These are phyloP conservation scores for Zygosaccharomyces bailii DNA, from an alignment of 805 yeast species.

Conservation along the genomic window DNA sequence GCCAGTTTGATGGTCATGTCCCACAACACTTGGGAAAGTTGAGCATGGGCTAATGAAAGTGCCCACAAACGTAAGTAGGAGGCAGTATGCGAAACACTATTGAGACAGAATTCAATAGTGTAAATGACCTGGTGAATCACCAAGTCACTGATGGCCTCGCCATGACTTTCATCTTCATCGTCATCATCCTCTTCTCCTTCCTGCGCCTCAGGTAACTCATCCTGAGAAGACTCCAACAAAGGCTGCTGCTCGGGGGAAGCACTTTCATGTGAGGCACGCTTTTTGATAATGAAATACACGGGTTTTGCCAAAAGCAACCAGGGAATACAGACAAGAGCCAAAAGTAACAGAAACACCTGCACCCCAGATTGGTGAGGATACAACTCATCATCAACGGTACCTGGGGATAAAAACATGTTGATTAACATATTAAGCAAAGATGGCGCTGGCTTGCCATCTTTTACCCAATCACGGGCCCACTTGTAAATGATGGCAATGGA, in stretches of 20 bases:
- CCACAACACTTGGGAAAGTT: slow-evolving; percentile 70
- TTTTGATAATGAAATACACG: slow-evolving; percentile 42
- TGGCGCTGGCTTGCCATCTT: slow-evolving; percentile 61
- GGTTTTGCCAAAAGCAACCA: slow-evolving; percentile 68
- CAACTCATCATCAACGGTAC: slow-evolving; percentile 59
- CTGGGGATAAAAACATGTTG: slow-evolving; percentile 73
- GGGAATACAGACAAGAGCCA: slow-evolving; percentile 71
- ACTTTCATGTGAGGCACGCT: slow-evolving; percentile 23
- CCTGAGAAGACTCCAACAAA: slow-evolving; percentile 21
- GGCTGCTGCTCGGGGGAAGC: slow-evolving; percentile 23
- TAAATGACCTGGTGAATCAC: slow-evolving; percentile 78
- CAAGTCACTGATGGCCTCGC: slow-evolving; percentile 50
- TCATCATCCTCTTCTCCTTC: slow-evolving; percentile 22
- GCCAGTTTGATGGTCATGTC: slow-evolving; percentile 67
- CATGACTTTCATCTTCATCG: slow-evolving; percentile 45
- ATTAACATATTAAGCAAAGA: slow-evolving; percentile 71
- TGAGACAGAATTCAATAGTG: slow-evolving; percentile 75
- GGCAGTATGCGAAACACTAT: slow-evolving; percentile 78
- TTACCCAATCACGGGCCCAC: slow-evolving; percentile 72
- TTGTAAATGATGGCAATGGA: slow-evolving; percentile 65
- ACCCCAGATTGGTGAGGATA: slow-evolving; percentile 62
- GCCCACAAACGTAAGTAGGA: slow-evolving; percentile 79
- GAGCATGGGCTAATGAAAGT: slow-evolving; percentile 75
- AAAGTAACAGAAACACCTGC: slow-evolving; percentile 52
- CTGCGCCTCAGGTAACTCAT: slow-evolving; percentile 13